These are phyloP conservation scores for Areca catechu DNA, from an alignment of 176 grass and related monocot genomes.

Conservation along the genomic window DNA sequence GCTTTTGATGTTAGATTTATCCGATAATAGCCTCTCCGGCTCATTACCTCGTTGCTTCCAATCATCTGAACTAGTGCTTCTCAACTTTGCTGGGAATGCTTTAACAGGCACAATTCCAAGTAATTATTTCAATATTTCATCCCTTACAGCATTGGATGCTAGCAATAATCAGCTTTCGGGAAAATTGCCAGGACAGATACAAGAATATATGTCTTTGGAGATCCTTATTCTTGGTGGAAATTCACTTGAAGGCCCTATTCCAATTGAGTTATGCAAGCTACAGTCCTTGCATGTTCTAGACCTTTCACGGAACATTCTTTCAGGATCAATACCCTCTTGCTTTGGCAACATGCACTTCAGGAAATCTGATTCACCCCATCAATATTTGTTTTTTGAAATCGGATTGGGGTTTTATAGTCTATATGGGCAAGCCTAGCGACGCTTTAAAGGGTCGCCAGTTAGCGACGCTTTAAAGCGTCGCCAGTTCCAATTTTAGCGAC, in stretches of 20 bases:
- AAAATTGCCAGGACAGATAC: neutral
- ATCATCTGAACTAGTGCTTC: neutral
- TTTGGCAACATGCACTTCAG: neutral
- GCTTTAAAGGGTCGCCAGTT: no score
- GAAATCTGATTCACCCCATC: no score
- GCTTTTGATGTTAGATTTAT: neutral
- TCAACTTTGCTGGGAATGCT: conserved; percentile 11
- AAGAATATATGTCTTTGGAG: no score
- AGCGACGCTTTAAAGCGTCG: no score
- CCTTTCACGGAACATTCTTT: conserved; percentile 11
- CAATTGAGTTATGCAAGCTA: neutral
- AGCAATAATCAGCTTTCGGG: conserved; percentile 8
- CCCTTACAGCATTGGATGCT: neutral
- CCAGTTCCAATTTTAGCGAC: no score
- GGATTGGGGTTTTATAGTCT: no score
- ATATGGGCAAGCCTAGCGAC: no score
- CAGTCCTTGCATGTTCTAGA: neutral
- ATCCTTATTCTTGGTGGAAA: no score
- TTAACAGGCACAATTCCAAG: neutral
- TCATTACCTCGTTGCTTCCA: neutral
- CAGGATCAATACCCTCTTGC: conserved; percentile 1
- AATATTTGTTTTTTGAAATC: no score
- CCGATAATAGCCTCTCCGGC: conserved; percentile 10
- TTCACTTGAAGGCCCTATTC: no score
- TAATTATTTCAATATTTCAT: neutral